These are phyloP conservation scores for Aspergillus taichungensis DNA, from an alignment of 495 filamentous ascomycete genomes.

Conservation along the genomic window DNA sequence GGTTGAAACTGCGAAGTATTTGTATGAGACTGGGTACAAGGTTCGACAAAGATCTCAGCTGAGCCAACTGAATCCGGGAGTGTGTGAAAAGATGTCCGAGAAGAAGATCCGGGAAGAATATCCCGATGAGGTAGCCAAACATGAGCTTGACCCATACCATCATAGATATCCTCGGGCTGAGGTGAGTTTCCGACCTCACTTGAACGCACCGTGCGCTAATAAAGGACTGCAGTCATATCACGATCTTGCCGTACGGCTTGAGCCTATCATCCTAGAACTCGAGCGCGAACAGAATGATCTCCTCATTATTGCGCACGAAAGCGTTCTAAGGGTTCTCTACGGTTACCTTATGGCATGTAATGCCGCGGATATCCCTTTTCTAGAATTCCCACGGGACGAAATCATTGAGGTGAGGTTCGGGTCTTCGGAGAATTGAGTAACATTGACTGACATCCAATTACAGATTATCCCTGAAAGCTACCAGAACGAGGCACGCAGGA, in stretches of 20 bases:
- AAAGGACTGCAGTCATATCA: constrained; percentile 70
- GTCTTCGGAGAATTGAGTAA: constrained; percentile 4
- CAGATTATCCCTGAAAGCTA: constrained; percentile 95
- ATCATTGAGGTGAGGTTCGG: constrained; percentile 69
- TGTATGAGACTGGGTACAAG: constrained; percentile 69
- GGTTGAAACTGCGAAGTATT: constrained; percentile 78
- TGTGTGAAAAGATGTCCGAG: constrained; percentile 87
- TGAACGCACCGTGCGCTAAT: neutral
- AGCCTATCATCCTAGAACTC: constrained; percentile 95
- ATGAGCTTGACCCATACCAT: constrained; percentile 93
- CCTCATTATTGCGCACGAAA: constrained; percentile 96
- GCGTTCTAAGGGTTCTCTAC: constrained; percentile 90
- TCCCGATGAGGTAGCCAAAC: constrained; percentile 84
- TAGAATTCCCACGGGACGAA: constrained; percentile 91
- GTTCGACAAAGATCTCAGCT: constrained; percentile 88
- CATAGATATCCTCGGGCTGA: constrained; percentile 94
- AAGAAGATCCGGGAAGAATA: constrained; percentile 68
- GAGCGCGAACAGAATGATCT: constrained; percentile 96
- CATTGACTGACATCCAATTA: constrained; percentile 9
- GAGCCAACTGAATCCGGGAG: constrained; percentile 92
- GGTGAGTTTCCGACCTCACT: constrained; percentile 38
- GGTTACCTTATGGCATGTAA: constrained; percentile 98
- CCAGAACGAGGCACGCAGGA: constrained; percentile 85
- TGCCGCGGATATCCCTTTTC: constrained; percentile 86
- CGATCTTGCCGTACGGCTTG: constrained; percentile 93